Base-by-base conservation (phyloP, 108 stramenopile species). In the Discostella stelligeroides region DNA sequence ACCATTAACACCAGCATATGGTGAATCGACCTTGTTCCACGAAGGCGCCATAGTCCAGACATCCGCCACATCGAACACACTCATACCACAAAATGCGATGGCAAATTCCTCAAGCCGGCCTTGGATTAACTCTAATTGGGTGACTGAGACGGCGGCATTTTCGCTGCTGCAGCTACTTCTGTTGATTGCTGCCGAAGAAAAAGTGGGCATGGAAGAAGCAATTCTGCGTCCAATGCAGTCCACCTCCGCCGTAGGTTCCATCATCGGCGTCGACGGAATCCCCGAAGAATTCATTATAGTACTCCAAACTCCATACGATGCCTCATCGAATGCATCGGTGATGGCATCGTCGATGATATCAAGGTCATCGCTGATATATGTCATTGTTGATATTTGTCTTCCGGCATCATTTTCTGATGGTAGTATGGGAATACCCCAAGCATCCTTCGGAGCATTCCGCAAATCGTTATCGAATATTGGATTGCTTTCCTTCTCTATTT, bases 61-160 rank as follows among this genome's bases (percentile, higher is more conserved):
- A 72, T 98, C 98, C 11, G 95, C 92, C 18, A 92, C 79, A 74
- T 98, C 96, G 71, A 98, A 98, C 14, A 97, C 92, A 21, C 94
- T 94, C 84, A 98, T 92, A 21, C 90, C 91, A 72, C 97, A 76
- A 57, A 98, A 97, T 4, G 95, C 98, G 24, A 67, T 71, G 7
- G 90, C 79, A 79, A 98, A 97, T 68, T 98, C 98, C 70, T 97
- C 93, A 49, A 97, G 76, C 49, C 96, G 84, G 25, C 90, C 83
- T 55, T 75, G 70, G 41, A 75, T 67, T 23, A 72, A 30, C 11
- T 79, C 40, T 43, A 80, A 68, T 67, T 71, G 68, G 34, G 68
- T 43, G 15, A 63, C 59, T 21, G 77, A 53, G 12, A 5, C 6
- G 34, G 34, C 6, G 34, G 34, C 34, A 6, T 6, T 34, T 5